Percentiles rank a stretch among this genome's conserved stretches.
phyloP scores from a whole-genome alignment of 495 filamentous ascomycete species.

The Penicillium psychrofluorescens region DNA sequence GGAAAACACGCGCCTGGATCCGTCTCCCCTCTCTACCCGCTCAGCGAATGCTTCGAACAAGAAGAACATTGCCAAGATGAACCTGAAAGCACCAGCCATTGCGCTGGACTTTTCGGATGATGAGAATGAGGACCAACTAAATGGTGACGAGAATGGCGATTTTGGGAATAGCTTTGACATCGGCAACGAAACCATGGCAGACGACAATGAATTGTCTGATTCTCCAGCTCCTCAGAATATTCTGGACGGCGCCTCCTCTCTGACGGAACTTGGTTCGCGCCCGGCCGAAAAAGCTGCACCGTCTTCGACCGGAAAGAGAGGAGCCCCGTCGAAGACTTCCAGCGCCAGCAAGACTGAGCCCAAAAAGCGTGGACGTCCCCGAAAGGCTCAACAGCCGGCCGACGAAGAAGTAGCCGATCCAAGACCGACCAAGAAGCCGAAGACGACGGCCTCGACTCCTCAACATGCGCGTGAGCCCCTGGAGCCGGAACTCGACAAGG shows the following conservation, averaged over 20 bases:
- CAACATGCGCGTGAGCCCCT: conserved; percentile 11
- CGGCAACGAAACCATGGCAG: conserved; percentile 19
- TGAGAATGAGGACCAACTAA: conserved; percentile 22
- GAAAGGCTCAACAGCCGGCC: conserved; percentile 16
- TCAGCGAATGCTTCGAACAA: conserved; percentile 34
- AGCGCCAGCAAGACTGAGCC: conserved; percentile 5
- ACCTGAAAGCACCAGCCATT: conserved; percentile 32
- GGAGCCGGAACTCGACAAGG: conserved; percentile 30
- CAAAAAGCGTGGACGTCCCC: conserved; percentile 27
- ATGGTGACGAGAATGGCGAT: conserved; percentile 5
- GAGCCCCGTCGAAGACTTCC: conserved; percentile 6
- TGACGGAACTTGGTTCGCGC: conserved; percentile 1
- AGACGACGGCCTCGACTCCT: conserved; percentile 10
- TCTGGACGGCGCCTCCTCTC: conserved; percentile 43
- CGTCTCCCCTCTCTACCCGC: conserved; percentile 28
- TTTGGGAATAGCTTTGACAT: conserved; percentile 19
- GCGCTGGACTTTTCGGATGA: conserved; percentile 30
- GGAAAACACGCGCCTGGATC: conserved; percentile 18
- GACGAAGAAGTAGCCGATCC: conserved; percentile 17
- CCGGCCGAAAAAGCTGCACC: conserved; percentile 3
- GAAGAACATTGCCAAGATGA: conserved; percentile 29
- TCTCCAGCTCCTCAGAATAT: conserved; percentile 48
- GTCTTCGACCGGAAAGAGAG: conserved; percentile 8
- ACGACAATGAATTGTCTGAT: conserved; percentile 22
- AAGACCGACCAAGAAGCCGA: conserved; percentile 30